Conservation (phyloP, 2,329 filamentous ascomycete species). For the Aquanectria penicillioides region DNA sequence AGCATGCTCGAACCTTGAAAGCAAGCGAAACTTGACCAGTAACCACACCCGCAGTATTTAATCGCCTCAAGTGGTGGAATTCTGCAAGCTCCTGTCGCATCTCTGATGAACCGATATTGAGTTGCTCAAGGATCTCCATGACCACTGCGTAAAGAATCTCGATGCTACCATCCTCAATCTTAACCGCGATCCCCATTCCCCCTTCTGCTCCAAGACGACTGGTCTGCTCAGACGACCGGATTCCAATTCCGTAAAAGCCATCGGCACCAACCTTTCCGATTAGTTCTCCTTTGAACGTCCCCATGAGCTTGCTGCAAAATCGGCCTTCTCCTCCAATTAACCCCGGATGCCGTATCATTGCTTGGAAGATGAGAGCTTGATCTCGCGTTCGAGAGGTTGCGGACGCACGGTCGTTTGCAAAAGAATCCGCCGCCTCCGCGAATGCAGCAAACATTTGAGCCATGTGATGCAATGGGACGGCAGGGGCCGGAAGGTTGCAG, state of each 20-base stretch:
- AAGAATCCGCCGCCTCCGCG: constrained; percentile 45
- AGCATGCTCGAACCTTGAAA: constrained; percentile 24
- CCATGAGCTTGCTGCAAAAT: constrained; percentile 59
- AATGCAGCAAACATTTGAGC: constrained; percentile 50
- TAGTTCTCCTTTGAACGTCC: constrained; percentile 46
- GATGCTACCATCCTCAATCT: constrained; percentile 59
- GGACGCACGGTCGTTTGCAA: neutral
- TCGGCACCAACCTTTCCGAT: constrained; percentile 61
- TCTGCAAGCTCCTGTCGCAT: constrained; percentile 41
- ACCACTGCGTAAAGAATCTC: constrained; percentile 55
- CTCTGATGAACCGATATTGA: constrained; percentile 49
- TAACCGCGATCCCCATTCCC: constrained; percentile 55
- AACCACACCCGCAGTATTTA: constrained; percentile 52
- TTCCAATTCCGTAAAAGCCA: constrained; percentile 57
- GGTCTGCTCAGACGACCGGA: constrained; percentile 51
- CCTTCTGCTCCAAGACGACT: constrained; percentile 48
- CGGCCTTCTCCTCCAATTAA: constrained; percentile 56
- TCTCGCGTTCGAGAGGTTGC: constrained; percentile 25
- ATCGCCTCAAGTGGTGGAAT: constrained; percentile 47
- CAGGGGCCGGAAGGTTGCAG: constrained; percentile 59
- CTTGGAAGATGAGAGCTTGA: constrained; percentile 50
- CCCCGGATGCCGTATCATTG: constrained; percentile 55
- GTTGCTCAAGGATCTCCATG: constrained; percentile 54
- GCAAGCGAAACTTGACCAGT: constrained; percentile 42
- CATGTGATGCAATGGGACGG: constrained; percentile 49